phyloP scores from a whole-genome alignment of 441 rosid species.

The Populus hybrid region DNA sequence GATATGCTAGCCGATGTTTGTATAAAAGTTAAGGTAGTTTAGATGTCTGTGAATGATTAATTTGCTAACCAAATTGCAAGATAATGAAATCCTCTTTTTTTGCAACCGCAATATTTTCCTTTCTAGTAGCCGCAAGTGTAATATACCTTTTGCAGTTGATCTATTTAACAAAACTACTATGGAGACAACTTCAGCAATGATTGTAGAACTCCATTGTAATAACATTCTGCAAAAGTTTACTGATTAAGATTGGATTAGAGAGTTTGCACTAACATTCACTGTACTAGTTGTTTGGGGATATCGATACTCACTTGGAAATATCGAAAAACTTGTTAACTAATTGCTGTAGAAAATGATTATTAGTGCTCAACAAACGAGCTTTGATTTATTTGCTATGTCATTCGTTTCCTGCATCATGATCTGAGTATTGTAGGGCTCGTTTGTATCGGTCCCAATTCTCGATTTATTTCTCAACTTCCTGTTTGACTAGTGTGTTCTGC shows the following conservation, averaged over 20 bases:
- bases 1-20: not conserved
- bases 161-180: not conserved
- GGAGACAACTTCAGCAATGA: not conserved
- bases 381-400: not conserved
- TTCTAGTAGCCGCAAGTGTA: not conserved
- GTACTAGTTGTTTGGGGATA: not conserved
- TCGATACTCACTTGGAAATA: not conserved
- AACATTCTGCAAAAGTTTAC: not conserved
- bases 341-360: not conserved
- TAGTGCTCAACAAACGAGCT: not conserved
- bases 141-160: not conserved
- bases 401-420: not conserved
- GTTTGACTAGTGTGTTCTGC: slow-evolving; percentile 4
- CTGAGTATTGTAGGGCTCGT: not conserved
- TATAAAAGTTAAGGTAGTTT: not conserved
- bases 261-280: too few species aligned
- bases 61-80: slow-evolving; percentile 8
- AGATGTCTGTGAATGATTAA: not conserved
- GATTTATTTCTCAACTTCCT: slow-evolving; percentile 8
- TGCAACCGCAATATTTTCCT: not conserved
- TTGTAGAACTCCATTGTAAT: not conserved
- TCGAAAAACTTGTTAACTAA: not conserved
- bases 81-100: not conserved
- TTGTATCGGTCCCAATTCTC: not conserved
- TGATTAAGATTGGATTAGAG: not conserved